phyloP scores from a whole-genome alignment of 352 stramenopile species.

The Pythium phragmitis region DNA sequence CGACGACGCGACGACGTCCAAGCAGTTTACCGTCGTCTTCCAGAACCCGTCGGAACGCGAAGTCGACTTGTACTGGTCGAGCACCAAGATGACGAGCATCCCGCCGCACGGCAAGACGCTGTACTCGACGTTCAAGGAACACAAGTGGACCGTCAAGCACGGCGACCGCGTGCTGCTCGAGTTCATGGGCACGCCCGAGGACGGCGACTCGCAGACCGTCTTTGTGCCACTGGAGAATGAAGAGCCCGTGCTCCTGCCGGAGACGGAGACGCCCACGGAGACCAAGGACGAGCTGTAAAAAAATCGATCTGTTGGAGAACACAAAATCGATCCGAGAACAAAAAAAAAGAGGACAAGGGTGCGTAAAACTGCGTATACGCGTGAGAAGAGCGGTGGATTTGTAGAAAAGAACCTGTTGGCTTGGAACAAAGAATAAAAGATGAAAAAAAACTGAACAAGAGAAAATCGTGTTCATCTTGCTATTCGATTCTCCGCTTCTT shows the following conservation, averaged over 20 bases:
- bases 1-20: constrained; percentile 27
- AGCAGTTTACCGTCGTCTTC: constrained; percentile 61
- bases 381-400: neutral
- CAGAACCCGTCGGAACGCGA: constrained; percentile 55
- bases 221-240: constrained; percentile 36
- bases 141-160: constrained; percentile 72
- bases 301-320: constrained; percentile 5
- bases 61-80: constrained; percentile 68
- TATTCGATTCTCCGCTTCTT: constrained; percentile 60
- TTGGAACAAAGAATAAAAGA: neutral
- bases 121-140: constrained; percentile 65
- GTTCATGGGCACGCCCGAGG: constrained; percentile 42
- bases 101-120: constrained; percentile 37
- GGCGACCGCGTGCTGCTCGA: constrained; percentile 49
- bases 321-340: neutral
- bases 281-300: constrained; percentile 15
- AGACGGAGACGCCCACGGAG: constrained; percentile 27
- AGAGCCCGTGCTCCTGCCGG: constrained; percentile 10
- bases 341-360: neutral
- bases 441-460: constrained; percentile 9
- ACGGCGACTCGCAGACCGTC: constrained; percentile 53
- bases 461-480: neutral
- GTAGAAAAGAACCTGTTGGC: neutral
- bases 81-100: constrained; percentile 68
- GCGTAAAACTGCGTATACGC: neutral